These are phyloP conservation scores for Colletotrichum sansevieriae DNA, from an alignment of 2,329 filamentous ascomycete species.

Conservation along the genomic window DNA sequence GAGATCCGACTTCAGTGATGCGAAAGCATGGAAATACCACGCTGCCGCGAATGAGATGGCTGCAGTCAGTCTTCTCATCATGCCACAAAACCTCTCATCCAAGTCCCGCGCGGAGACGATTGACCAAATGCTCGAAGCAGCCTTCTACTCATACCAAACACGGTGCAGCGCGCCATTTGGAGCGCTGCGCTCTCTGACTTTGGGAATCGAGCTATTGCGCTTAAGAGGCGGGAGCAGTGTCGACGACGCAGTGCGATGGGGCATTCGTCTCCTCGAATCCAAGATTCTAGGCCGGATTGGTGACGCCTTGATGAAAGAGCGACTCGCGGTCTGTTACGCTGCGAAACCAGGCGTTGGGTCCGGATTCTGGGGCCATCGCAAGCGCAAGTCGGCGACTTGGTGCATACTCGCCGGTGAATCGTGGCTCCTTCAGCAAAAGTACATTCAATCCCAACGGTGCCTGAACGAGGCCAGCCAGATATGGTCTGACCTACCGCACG, in stretches of 20 bases:
- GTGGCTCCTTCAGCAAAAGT: conserved; percentile 84
- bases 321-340: conserved; percentile 86
- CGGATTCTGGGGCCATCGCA: conserved; percentile 77
- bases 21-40: conserved; percentile 97
- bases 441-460: conserved; percentile 81
- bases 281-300: conserved; percentile 81
- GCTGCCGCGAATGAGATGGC: conserved; percentile 97
- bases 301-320: conserved; percentile 86
- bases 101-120: conserved; percentile 85
- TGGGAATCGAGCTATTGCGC: conserved; percentile 86
- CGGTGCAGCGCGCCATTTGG: conserved; percentile 85
- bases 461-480: conserved; percentile 76
- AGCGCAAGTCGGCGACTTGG: conserved; percentile 91
- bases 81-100: conserved; percentile 76
- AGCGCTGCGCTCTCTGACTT: conserved; percentile 80
- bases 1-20: conserved; percentile 88
- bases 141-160: conserved; percentile 92
- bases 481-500: conserved; percentile 64
- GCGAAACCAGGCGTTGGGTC: conserved; percentile 74
- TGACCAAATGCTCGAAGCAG: conserved; percentile 89
- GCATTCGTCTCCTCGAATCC: conserved; percentile 81
- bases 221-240: conserved; percentile 83
- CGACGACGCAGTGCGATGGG: conserved; percentile 91
- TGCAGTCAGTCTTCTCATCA: conserved; percentile 84
- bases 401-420: conserved; percentile 84